phyloP scores from a whole-genome alignment of 2,329 filamentous ascomycete genomes.

The Hymenoscyphus infarciens region DNA sequence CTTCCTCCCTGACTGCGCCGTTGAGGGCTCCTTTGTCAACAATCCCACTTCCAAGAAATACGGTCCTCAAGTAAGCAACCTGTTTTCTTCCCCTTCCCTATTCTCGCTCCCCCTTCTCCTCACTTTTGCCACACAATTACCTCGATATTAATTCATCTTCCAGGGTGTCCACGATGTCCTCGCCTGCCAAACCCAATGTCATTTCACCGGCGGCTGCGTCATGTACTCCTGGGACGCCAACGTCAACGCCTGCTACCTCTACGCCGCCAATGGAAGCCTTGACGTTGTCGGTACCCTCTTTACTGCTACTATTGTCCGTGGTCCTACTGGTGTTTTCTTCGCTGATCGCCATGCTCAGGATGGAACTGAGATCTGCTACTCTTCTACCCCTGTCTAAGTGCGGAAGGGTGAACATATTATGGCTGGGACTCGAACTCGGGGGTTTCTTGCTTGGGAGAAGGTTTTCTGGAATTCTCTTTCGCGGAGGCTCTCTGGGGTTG shows the following conservation, averaged over 20 bases:
- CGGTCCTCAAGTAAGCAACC: not conserved
- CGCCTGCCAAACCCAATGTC: not conserved
- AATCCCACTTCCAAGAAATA: not conserved
- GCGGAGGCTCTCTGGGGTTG: too few species aligned
- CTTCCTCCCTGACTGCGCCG: not conserved
- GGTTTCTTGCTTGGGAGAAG: not conserved
- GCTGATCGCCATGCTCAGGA: not conserved
- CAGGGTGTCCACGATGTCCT: not conserved
- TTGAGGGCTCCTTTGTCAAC: not conserved
- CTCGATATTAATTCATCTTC: not conserved
- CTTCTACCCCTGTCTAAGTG: not conserved
- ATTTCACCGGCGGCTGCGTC: constrained; percentile 3
- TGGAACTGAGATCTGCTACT: not conserved
- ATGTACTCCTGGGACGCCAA: constrained; percentile 1
- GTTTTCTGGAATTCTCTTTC: too few species aligned
- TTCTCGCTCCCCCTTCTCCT: too few species aligned
- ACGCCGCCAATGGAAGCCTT: not conserved
- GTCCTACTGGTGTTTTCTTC: not conserved
- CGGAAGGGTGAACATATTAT: too few species aligned
- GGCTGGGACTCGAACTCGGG: too few species aligned
- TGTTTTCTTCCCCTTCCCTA: not conserved
- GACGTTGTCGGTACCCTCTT: not conserved
- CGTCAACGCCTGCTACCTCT: not conserved
- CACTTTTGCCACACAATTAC: not conserved
- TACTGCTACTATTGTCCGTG: not conserved